Evolutionary conservation across 2,329 filamentous ascomycete species (phyloP).

Genomic region (Fusarium newnesense): DNA sequence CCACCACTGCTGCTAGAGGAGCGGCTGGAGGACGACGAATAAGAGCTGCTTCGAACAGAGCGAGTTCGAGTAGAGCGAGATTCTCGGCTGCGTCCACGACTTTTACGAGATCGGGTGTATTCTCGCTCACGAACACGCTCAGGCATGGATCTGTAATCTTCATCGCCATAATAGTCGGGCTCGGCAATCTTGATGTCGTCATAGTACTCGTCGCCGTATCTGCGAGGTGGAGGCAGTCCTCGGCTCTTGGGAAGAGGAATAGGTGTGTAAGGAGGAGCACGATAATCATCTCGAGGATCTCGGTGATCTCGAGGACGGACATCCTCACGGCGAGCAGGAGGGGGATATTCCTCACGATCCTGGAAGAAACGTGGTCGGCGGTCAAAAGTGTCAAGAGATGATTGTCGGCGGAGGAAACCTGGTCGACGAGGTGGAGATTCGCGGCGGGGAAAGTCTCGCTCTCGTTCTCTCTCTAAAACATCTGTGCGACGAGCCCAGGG

Average conservation of each 20-base stretch:
- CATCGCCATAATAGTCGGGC: constrained; percentile 75
- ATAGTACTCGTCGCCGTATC: constrained; percentile 64
- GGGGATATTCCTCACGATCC: constrained; percentile 71
- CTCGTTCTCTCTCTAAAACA: constrained; percentile 66
- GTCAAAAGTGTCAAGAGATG: constrained; percentile 91
- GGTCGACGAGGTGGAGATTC: constrained; percentile 70
- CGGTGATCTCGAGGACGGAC: constrained; percentile 53
- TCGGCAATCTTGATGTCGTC: constrained; percentile 77
- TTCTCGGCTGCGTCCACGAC: constrained; percentile 49
- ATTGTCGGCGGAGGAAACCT: constrained; percentile 79
- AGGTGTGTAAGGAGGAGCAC: constrained; percentile 64
- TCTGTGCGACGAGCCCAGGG: constrained; percentile 64
- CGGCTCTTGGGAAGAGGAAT: constrained; percentile 75
- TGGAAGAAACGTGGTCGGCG: constrained; percentile 64
- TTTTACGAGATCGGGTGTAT: constrained; percentile 60
- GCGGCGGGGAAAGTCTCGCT: constrained; percentile 60
- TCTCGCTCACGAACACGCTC: constrained; percentile 72
- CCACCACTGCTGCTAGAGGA: constrained; percentile 60
- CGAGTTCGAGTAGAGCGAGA: constrained; percentile 54
- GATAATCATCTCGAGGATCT: constrained; percentile 55
- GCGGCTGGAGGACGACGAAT: constrained; percentile 56
- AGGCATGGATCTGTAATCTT: constrained; percentile 73
- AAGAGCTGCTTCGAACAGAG: constrained; percentile 54
- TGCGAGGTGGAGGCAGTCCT: constrained; percentile 67
- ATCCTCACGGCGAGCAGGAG: constrained; percentile 63